phyloP scores from a whole-genome alignment of 345 rosid genomes.

The Pelargonium nanum region DNA sequence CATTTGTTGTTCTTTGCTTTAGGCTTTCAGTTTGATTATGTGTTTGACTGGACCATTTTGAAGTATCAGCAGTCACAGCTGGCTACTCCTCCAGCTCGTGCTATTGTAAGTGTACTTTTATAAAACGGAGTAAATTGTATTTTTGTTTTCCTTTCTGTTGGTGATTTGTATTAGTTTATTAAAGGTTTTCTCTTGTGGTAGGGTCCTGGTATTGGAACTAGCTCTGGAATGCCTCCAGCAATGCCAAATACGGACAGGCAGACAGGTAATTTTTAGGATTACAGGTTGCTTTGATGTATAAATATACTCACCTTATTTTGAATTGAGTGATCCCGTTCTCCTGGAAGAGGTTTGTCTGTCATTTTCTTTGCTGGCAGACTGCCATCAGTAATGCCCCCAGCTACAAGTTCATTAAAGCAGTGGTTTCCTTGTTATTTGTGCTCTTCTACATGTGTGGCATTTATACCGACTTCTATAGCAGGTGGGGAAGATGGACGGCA shows the following conservation, averaged over 20 bases:
- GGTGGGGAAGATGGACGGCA: constrained; percentile 55
- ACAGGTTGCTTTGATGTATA: not conserved
- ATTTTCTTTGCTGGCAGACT: too few species aligned
- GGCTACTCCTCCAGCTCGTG: constrained; percentile 65
- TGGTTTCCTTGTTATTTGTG: not conserved
- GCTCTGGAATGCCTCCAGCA: constrained; percentile 48
- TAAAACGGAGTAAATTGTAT: constrained; percentile 10
- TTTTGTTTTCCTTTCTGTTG: constrained; percentile 1
- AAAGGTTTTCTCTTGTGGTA: constrained; percentile 19
- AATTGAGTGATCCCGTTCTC: too few species aligned
- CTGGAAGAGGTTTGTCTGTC: too few species aligned
- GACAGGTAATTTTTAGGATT: constrained; percentile 33
- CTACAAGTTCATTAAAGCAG: not conserved
- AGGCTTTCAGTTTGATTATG: constrained; percentile 96
- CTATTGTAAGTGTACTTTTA: constrained; percentile 27
- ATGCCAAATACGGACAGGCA: constrained; percentile 41
- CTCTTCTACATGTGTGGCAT: not conserved
- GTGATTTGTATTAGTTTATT: constrained; percentile 1
- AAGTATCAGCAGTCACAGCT: constrained; percentile 94
- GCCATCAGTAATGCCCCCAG: too few species aligned
- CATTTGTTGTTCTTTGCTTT: constrained; percentile 1
- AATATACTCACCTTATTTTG: not conserved
- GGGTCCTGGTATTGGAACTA: constrained; percentile 70
- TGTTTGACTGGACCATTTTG: constrained; percentile 97
- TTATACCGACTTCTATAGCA: constrained; percentile 14